A percentile compares a stretch with the other conserved stretches of the same genome.
Evolutionary conservation across 2,329 filamentous ascomycete genomes (phyloP).

Genomic region (Fulvia fulva): DNA sequence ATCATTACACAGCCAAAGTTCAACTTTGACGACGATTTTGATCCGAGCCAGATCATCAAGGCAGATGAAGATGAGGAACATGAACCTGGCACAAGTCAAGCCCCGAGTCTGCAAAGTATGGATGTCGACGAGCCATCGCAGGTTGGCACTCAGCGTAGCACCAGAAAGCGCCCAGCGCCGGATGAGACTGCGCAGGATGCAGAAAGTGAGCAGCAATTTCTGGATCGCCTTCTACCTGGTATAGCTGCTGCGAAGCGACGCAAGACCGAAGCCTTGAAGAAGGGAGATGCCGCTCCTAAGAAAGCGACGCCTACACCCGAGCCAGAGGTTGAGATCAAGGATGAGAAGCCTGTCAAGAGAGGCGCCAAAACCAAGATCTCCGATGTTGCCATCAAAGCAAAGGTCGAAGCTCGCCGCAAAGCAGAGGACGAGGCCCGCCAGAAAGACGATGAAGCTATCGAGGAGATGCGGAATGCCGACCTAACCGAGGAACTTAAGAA

Average conservation of each 20-base stretch:
- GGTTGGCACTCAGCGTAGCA: slow-evolving; percentile 13
- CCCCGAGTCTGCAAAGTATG: slow-evolving; percentile 18
- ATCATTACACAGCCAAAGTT: slow-evolving; percentile 51
- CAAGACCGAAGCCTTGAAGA: slow-evolving; percentile 55
- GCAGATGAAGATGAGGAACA: slow-evolving; percentile 11
- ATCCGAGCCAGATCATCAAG: slow-evolving; percentile 30
- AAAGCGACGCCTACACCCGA: slow-evolving; percentile 16
- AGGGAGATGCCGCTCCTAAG: slow-evolving; percentile 30
- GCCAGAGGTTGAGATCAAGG: slow-evolving; percentile 3
- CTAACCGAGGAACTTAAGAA: slow-evolving; percentile 59
- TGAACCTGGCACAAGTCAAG: slow-evolving; percentile 21
- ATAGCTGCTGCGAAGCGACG: slow-evolving; percentile 76
- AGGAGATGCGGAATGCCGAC: slow-evolving; percentile 68
- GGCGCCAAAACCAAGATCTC: slow-evolving; percentile 41
- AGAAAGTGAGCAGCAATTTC: slow-evolving; percentile 45
- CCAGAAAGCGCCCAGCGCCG: slow-evolving; percentile 29
- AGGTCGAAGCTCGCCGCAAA: slow-evolving; percentile 53
- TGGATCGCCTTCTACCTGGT: slow-evolving; percentile 71
- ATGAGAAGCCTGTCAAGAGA: slow-evolving; percentile 1
- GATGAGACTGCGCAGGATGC: slow-evolving; percentile 19
- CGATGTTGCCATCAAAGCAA: slow-evolving; percentile 65
- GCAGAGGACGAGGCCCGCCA: slow-evolving; percentile 51
- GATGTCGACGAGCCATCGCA: slow-evolving; percentile 18
- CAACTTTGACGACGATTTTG: slow-evolving; percentile 37
- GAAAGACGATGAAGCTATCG: slow-evolving; percentile 67